These are phyloP conservation scores for Aspergillus kassunensis DNA, from an alignment of 495 filamentous ascomycete species.

Conservation along the genomic window DNA sequence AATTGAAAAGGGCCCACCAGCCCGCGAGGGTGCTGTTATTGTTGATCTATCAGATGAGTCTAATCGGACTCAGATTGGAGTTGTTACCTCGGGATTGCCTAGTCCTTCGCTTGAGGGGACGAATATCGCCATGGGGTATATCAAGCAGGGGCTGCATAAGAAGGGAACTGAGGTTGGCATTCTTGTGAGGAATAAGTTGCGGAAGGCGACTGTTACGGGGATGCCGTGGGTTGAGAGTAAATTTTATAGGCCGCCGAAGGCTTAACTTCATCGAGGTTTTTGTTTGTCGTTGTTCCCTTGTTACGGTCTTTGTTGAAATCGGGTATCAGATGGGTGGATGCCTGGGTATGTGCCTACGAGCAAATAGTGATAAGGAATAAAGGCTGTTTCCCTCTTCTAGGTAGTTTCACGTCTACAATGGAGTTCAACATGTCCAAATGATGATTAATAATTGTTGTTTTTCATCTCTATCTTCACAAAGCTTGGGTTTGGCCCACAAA, in stretches of 20 bases:
- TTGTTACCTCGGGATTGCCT: constrained; percentile 87
- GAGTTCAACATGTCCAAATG: no score
- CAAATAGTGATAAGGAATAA: no score
- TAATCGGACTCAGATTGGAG: constrained; percentile 46
- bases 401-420: no score
- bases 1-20: constrained; percentile 78
- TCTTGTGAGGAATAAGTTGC: constrained; percentile 72
- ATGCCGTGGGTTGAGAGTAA: constrained; percentile 91
- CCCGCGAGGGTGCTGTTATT: constrained; percentile 83
- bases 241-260: constrained; percentile 51
- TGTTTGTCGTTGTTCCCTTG: constrained; percentile 1
- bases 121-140: constrained; percentile 96
- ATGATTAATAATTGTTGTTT: no score
- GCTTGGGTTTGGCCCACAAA: no score
- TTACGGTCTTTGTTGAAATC: background rate
- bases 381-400: no score
- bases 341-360: background rate
- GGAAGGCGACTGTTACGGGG: constrained; percentile 76
- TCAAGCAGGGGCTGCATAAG: constrained; percentile 80
- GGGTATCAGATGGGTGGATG: background rate
- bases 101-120: constrained; percentile 75
- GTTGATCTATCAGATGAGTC: constrained; percentile 56
- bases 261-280: background rate
- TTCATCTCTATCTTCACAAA: no score
- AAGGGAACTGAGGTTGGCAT: constrained; percentile 79